phyloP scores from a whole-genome alignment of 495 filamentous ascomycete species.

The Aspergillus homomorphus region DNA sequence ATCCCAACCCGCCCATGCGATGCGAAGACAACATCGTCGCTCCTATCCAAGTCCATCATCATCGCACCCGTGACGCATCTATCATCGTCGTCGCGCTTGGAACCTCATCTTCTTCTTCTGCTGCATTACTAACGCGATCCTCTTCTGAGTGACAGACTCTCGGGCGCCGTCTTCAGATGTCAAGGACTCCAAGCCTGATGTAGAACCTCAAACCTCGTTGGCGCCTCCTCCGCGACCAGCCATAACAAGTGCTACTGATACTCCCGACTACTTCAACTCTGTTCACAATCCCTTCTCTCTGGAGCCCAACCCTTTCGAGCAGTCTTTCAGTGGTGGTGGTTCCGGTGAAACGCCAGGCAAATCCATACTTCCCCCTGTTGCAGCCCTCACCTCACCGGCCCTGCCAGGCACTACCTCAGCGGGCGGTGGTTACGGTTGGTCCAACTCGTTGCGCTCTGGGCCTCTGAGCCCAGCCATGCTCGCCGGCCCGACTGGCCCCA shows the following conservation, averaged over 20 bases:
- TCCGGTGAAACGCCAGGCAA: conserved; percentile 82
- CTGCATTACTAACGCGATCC: conserved; percentile 23
- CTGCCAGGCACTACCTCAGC: conserved; percentile 66
- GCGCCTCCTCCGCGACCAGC: conserved; percentile 77
- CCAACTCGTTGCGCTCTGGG: conserved; percentile 82
- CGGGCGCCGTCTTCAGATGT: conserved; percentile 39
- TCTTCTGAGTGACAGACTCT: conserved; percentile 35
- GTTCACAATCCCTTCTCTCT: conserved; percentile 64
- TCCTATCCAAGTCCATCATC: conserved; percentile 26
- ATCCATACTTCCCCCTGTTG: conserved; percentile 85
- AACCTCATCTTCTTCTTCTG: background rate
- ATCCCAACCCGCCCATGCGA: background rate
- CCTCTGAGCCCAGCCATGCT: conserved; percentile 98
- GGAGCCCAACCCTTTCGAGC: conserved; percentile 96
- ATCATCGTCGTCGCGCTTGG: conserved; percentile 18
- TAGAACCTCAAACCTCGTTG: conserved; percentile 52
- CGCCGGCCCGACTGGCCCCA: conserved; percentile 72
- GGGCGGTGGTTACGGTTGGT: conserved; percentile 68
- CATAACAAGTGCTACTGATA: conserved; percentile 52
- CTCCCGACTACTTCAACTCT: conserved; percentile 75
- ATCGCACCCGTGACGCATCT: conserved; percentile 9
- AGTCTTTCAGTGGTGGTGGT: conserved; percentile 67
- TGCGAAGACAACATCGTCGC: conserved; percentile 1
- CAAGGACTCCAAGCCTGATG: conserved; percentile 41
- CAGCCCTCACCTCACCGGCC: conserved; percentile 87